Evolutionary conservation across 2,329 filamentous ascomycete species (phyloP), one percentile per base, ranked within the genome.

Genomic region (Fusarium pseudograminearum): DNA sequence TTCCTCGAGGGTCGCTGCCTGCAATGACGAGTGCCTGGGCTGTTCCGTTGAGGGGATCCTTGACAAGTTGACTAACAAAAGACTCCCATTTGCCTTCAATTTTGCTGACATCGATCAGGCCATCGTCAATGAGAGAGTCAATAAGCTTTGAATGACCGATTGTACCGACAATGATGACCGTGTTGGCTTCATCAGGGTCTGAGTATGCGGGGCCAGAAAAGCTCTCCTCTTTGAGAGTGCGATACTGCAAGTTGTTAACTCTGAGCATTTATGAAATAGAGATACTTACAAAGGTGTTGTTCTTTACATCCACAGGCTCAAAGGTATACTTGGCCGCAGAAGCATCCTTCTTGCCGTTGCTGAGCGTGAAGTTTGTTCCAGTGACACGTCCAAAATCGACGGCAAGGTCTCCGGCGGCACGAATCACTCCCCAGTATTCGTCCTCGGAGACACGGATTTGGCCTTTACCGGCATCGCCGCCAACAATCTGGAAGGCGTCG

Each of bases 301-400:
- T 85, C 55, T 74, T 78, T 15, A 82, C 80, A 62, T 83, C 79
- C 15, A 82, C 80, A 0, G 84, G 83, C 2, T 73, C 71, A 52
- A 84, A 86, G 15, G 70, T 74, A 54, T 85, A 86, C 4, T 64
- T 60, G 3, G 80, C 82, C 0, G 82, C 78, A 0, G 70, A 66
- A 1, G 82, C 77, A 4, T 73, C 76, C 5, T 61, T 70, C 59
- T 80, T 73, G 15, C 83, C 84, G 31, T 87, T 87, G 71, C 85
- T 85, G 6, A 89, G 79, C 2, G 88, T 87, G 60, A 89, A 86
- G 76, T 91, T 91, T 28, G 80, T 84, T 11, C 90, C 89, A 1
- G 89, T 91, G 7, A 92, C 89, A n/a, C 88, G 86, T 18, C 90
- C 90, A 79, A 93, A 91, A 76, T 93, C 91, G 6, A 82, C 74